These are phyloP conservation scores for Fagopyrum esculentum DNA, from an alignment of 148 eudicot species.

Conservation along the genomic window DNA sequence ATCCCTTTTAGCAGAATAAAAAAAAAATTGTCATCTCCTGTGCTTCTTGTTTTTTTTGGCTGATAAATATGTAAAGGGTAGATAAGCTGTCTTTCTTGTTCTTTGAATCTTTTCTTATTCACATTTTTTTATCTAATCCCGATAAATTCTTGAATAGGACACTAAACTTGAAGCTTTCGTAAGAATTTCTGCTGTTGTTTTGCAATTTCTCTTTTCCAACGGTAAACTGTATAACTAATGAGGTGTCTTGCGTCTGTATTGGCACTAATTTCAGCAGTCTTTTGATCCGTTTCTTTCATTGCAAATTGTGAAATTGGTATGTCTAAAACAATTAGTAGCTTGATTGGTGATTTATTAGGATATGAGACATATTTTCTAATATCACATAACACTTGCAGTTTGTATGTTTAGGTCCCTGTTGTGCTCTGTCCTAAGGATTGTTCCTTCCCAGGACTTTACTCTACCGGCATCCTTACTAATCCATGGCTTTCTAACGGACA, in stretches of 20 bases:
- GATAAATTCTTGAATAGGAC: too few relatives aligned
- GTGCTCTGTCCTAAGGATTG: constrained; percentile 75
- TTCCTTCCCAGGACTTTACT: constrained; percentile 81
- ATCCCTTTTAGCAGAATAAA: neutral
- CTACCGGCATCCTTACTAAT: constrained; percentile 35
- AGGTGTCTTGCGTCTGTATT: too few relatives aligned
- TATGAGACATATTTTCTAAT: neutral
- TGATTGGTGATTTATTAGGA: neutral
- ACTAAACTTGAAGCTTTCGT: neutral
- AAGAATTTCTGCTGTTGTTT: neutral
- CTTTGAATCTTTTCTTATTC: neutral
- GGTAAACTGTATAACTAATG: neutral
- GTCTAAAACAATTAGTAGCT: neutral
- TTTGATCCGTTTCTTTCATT: neutral
- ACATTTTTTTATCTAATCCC: neutral
- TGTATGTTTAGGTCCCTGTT: constrained; percentile 59
- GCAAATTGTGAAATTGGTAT: neutral
- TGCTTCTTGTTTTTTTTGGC: neutral
- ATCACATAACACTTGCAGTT: neutral
- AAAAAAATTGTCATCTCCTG: neutral
- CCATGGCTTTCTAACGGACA: constrained; percentile 94
- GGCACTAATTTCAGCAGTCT: too few relatives aligned
- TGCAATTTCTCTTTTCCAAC: neutral
- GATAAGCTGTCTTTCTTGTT: neutral
- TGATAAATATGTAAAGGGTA: neutral